Evolutionary conservation across 441 rosid genomes (phyloP), one percentile per base, ranked within the genome.

Genomic region (Codiaeum variegatum): DNA sequence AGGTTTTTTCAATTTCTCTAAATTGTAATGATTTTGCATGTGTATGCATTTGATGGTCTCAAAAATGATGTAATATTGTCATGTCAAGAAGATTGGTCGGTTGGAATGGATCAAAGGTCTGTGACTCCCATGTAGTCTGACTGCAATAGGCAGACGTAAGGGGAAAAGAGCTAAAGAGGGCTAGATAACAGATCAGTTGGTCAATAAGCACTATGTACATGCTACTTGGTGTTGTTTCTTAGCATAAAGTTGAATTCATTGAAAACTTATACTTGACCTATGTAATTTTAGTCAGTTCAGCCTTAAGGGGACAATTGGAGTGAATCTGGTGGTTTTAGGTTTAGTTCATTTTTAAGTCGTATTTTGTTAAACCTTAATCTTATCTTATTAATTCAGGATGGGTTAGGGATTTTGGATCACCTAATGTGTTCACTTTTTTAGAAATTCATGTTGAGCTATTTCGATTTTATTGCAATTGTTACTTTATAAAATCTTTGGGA

Each of bases 241-340:
- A 3, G 36, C 62, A 55, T 7, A 16, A 56, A 70, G n/a, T 61
- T 44, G 31, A 51, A 46, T 46, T 38, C 38, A 47, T 31, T n/a
- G 32, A 46, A 23, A 21, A 40, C 19, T 19, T 29, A 71, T n/a
- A 3, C 15, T 60, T 58, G 31, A 56, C 32, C 29, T 71, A 61
- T 47, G 29, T 61, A 34, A 36, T 46, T 66, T 38, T 67, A 28
- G 38, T 67, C 55, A 28, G 42, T 67, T 67, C n/a, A 15, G 42
- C 34, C 26, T 9, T 19, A 49, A 29, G 66, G 3, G 16, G 34
- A 13, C 59, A 67, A 32, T 19, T 46, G 34, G 26, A 19, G 49
- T n/a, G 44, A 13, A 49, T 51, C 18, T 4, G 71, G 19, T 40
- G 44, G 44, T 40, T 40, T 40, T 40, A 40, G 44, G 12, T 40